Conservation (phyloP, 306 rosid species). For the Styphnolobium japonicum region DNA sequence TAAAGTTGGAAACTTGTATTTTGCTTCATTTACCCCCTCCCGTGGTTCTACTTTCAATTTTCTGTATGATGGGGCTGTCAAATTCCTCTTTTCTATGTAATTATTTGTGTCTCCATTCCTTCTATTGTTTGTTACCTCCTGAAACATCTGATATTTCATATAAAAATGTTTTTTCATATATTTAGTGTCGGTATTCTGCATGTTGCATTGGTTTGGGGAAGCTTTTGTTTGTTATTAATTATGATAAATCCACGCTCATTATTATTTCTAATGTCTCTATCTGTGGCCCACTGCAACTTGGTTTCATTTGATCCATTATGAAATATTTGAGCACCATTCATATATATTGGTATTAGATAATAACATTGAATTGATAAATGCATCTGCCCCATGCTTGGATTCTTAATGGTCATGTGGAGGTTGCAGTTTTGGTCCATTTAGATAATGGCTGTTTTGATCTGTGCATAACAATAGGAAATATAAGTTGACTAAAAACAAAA, state of each 20-base stretch:
- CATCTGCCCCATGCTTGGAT: neutral
- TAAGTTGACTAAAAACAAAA: constrained; percentile 1
- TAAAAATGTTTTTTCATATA: neutral
- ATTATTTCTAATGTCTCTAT: neutral
- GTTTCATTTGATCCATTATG: neutral
- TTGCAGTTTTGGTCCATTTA: neutral
- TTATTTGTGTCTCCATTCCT: neutral
- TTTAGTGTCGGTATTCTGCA: neutral
- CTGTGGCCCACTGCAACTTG: neutral
- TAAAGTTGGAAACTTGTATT: constrained; percentile 13
- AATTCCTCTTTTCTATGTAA: neutral
- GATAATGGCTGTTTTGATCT: neutral
- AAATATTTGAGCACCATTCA: neutral
- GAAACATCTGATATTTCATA: neutral
- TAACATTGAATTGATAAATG: constrained; percentile 4
- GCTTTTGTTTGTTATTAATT: neutral
- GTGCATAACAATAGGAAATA: neutral
- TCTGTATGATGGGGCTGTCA: neutral
- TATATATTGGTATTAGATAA: neutral
- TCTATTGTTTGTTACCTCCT: neutral
- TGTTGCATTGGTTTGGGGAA: neutral
- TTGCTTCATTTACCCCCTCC: neutral
- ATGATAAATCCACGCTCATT: neutral
- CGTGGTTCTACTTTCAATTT: neutral
- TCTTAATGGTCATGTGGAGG: neutral